Evolutionary conservation across 2,329 filamentous ascomycete species (phyloP).

Genomic region (Alternaria sp.): DNA sequence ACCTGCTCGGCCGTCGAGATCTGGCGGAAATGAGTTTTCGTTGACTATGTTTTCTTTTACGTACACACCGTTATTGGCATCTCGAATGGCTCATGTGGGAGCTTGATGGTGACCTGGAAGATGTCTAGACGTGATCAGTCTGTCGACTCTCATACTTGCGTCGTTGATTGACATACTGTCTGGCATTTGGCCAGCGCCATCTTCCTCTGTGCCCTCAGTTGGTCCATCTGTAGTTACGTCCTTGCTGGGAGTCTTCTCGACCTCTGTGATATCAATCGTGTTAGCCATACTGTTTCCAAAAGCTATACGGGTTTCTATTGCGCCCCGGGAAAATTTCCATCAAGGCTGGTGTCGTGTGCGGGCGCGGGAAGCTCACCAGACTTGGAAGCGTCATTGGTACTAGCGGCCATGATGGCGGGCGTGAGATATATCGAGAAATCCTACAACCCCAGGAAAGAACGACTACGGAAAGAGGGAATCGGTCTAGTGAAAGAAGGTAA

Average conservation of each 20-base stretch:
- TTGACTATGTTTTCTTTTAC: neutral
- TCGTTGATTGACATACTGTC: constrained; percentile 39
- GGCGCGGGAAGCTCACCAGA: constrained; percentile 43
- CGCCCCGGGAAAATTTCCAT: neutral
- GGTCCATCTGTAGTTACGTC: constrained; percentile 33
- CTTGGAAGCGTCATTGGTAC: constrained; percentile 50
- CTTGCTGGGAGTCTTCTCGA: constrained; percentile 35
- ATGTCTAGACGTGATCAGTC: constrained; percentile 54
- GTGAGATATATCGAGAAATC: constrained; percentile 14
- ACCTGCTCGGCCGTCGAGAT: constrained; percentile 94
- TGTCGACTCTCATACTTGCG: neutral
- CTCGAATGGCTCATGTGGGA: constrained; percentile 81
- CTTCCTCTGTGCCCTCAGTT: constrained; percentile 36
- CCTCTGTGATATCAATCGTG: constrained; percentile 30
- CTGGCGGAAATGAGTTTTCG: constrained; percentile 57
- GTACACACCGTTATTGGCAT: constrained; percentile 81
- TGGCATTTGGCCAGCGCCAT: constrained; percentile 37
- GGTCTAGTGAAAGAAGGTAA: constrained; percentile 28
- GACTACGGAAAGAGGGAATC: constrained; percentile 37
- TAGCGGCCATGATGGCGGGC: constrained; percentile 44
- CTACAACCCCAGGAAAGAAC: constrained; percentile 30
- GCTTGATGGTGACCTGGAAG: constrained; percentile 78
- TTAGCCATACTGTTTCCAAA: constrained; percentile 39
- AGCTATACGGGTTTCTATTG: neutral
- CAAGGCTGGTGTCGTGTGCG: constrained; percentile 14